Evolutionary conservation across 208 protist species (phyloP).

Genomic region (Crithidia acanthocephali): DNA sequence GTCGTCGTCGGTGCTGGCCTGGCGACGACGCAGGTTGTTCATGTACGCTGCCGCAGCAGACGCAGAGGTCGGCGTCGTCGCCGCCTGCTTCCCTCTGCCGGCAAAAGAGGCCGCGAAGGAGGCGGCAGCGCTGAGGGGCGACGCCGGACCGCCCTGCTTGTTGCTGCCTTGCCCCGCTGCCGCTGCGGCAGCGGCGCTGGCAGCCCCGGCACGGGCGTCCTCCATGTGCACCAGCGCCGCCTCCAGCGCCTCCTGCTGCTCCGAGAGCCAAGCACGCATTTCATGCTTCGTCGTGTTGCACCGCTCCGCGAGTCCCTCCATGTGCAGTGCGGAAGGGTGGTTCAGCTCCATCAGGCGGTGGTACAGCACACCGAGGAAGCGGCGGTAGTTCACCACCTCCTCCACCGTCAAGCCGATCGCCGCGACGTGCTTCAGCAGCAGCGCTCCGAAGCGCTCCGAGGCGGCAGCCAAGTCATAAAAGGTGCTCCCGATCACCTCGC

Average conservation of each 20-base stretch:
- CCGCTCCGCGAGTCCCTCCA: slow-evolving; percentile 22
- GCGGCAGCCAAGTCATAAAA: slow-evolving; percentile 37
- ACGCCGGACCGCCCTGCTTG: neutral
- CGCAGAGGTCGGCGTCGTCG: neutral
- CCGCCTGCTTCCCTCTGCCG: neutral
- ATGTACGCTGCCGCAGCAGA: slow-evolving; percentile 23
- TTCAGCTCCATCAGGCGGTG: slow-evolving; percentile 25
- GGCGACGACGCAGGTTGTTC: slow-evolving; percentile 11
- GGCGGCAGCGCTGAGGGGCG: neutral
- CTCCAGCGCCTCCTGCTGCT: slow-evolving; percentile 38
- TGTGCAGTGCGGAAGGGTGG: slow-evolving; percentile 15
- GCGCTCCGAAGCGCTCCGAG: slow-evolving; percentile 36
- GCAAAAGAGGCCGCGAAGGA: slow-evolving; percentile 2
- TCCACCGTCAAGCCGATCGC: slow-evolving; percentile 47
- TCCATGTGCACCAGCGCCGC: slow-evolving; percentile 9
- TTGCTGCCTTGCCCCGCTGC: neutral
- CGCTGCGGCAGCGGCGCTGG: neutral
- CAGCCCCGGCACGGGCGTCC: neutral
- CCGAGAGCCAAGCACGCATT: slow-evolving; percentile 52
- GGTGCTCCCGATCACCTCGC: slow-evolving; percentile 29
- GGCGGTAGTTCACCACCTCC: slow-evolving; percentile 69
- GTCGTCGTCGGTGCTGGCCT: slow-evolving; percentile 44
- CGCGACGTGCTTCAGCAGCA: slow-evolving; percentile 42
- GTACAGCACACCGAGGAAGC: slow-evolving; percentile 46
- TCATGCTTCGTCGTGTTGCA: slow-evolving; percentile 28